Evolutionary conservation across 768 basidiomycete genomes (phyloP).

Genomic region (Xerocomellus amylosporus): DNA sequence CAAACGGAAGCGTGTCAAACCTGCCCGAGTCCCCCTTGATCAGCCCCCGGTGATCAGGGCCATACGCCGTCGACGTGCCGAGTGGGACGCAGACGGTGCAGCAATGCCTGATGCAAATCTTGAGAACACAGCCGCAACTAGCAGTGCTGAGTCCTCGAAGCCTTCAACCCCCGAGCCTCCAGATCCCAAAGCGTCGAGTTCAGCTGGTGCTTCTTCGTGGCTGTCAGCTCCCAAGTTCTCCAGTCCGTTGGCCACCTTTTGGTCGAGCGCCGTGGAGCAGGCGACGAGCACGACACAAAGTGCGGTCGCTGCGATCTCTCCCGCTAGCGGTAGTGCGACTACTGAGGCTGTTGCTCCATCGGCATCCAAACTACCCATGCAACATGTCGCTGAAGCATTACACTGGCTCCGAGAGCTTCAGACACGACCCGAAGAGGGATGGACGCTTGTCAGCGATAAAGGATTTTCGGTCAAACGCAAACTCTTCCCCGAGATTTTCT

Average conservation of each 20-base stretch:
- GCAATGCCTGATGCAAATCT: constrained; percentile 17
- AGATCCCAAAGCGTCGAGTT: constrained; percentile 13
- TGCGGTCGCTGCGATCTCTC: constrained; percentile 75
- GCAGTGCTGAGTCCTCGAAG: constrained; percentile 19
- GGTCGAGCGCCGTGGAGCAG: constrained; percentile 72
- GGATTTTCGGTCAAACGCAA: constrained; percentile 75
- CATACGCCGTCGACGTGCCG: constrained; percentile 64
- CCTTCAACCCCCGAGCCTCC: constrained; percentile 21
- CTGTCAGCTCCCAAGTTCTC: constrained; percentile 62
- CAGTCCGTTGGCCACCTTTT: constrained; percentile 68
- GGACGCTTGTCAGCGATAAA: constrained; percentile 76
- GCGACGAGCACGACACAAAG: constrained; percentile 71
- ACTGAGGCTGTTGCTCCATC: constrained; percentile 45
- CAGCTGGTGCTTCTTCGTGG: constrained; percentile 38
- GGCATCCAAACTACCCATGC: constrained; percentile 65
- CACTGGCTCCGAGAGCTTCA: constrained; percentile 76
- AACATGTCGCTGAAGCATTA: constrained; percentile 79
- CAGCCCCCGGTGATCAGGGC: constrained; percentile 81
- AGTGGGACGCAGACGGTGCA: constrained; percentile 63
- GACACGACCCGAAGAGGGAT: constrained; percentile 55
- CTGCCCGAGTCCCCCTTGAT: constrained; percentile 84
- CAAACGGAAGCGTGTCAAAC: constrained; percentile 85
- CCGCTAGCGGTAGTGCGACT: constrained; percentile 38
- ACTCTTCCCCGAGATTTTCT: constrained; percentile 72
- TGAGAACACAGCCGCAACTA: constrained; percentile 9